Evolutionary conservation across 345 rosid genomes (phyloP).

Genomic region (Citrus reticulata): DNA sequence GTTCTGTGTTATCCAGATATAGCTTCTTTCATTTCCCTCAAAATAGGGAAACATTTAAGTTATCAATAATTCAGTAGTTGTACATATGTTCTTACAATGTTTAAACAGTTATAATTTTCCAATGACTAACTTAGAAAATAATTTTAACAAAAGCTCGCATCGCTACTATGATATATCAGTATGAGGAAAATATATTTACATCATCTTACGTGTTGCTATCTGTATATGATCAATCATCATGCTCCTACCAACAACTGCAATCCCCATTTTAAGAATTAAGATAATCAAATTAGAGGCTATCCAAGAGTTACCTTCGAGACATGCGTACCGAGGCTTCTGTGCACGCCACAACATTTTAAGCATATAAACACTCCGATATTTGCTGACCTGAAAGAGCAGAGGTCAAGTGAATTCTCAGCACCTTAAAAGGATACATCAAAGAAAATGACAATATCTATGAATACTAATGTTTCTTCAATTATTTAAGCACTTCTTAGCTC

Average conservation of each 20-base stretch:
- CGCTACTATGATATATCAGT: not conserved
- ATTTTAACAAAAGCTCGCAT: not conserved
- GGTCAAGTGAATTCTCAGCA: constrained; percentile 6
- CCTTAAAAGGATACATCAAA: not conserved
- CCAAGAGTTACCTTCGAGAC: constrained; percentile 77
- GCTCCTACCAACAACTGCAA: constrained; percentile 30
- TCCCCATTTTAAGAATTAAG: too few relatives aligned
- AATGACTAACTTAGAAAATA: not conserved
- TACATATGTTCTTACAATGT: not conserved
- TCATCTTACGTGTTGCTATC: not conserved
- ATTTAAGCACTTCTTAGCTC: not conserved
- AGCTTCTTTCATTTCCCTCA: not conserved
- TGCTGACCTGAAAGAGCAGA: constrained; percentile 69
- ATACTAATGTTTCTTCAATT: not conserved
- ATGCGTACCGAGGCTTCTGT: constrained; percentile 95
- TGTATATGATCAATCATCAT: not conserved
- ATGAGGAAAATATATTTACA: not conserved
- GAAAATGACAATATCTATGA: not conserved
- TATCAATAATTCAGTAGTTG: not conserved
- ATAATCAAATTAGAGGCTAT: constrained; percentile 5
- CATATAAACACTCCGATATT: constrained; percentile 97
- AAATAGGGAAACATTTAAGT: not conserved
- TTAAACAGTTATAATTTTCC: not conserved
- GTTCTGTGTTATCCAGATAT: not conserved
- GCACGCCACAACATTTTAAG: constrained; percentile 95